Conservation (phyloP, 75 land plant species). For the Pinus albicaulis region DNA sequence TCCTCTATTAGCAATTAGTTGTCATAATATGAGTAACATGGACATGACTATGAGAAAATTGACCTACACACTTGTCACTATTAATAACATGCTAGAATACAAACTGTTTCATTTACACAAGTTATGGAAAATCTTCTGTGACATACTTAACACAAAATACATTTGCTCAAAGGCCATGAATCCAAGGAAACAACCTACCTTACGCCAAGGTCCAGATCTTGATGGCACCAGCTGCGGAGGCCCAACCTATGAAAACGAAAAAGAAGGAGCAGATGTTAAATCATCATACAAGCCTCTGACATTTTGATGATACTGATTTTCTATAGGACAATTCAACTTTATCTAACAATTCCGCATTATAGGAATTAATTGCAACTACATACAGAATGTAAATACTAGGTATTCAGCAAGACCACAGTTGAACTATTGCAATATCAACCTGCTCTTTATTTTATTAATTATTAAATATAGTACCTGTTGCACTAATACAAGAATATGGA, state of each 20-base stretch:
- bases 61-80: no score
- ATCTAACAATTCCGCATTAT: no score
- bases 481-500: background rate
- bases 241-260: slow-evolving; percentile 31
- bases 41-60: no score
- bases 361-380: no score
- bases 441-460: slow-evolving; percentile 5
- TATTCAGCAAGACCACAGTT: background rate
- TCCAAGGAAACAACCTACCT: slow-evolving; percentile 30
- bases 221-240: slow-evolving; percentile 37
- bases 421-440: background rate
- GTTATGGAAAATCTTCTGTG: no score
- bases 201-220: slow-evolving; percentile 84
- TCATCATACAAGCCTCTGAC: no score
- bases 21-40: no score
- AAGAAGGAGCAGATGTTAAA: background rate
- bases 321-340: background rate
- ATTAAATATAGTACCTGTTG: background rate
- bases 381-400: background rate
- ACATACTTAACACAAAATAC: no score
- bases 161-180: no score
- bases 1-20: no score
- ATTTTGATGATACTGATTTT: background rate
- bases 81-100: no score
- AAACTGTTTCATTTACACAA: no score